Evolutionary conservation across 352 stramenopile species (phyloP).

Genomic region (Phytophthora pseudosyringae): DNA sequence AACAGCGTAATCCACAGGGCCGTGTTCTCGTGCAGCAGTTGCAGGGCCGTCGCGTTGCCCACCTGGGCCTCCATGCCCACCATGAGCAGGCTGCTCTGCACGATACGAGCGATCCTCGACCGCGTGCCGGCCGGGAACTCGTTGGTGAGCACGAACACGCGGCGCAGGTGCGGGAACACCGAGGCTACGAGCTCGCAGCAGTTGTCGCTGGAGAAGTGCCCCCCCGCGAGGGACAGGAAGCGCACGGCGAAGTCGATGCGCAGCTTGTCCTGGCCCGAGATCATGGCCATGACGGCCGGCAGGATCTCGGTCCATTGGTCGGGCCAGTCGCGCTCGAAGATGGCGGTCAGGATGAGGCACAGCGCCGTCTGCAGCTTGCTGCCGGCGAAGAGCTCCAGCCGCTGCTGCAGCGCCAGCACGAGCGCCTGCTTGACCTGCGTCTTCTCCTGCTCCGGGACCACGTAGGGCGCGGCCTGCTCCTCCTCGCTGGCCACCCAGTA

Average conservation of each 20-base stretch:
- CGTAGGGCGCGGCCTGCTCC: slow-evolving; percentile 33
- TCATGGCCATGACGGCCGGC: slow-evolving; percentile 64
- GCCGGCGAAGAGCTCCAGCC: slow-evolving; percentile 59
- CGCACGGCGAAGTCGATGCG: slow-evolving; percentile 76
- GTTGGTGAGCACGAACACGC: slow-evolving; percentile 52
- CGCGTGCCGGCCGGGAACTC: slow-evolving; percentile 62
- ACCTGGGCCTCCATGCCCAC: slow-evolving; percentile 85
- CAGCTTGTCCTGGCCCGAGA: slow-evolving; percentile 56
- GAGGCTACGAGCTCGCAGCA: slow-evolving; percentile 79
- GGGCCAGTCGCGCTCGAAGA: slow-evolving; percentile 87
- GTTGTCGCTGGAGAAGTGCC: slow-evolving; percentile 82
- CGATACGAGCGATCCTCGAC: slow-evolving; percentile 70
- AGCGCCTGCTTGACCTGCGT: slow-evolving; percentile 64
- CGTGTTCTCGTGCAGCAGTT: slow-evolving; percentile 72
- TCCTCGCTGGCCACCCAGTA: slow-evolving; percentile 66
- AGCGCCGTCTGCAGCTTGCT: slow-evolving; percentile 85
- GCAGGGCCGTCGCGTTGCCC: slow-evolving; percentile 60
- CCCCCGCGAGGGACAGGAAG: slow-evolving; percentile 74
- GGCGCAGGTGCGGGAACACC: slow-evolving; percentile 77
- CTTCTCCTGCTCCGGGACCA: slow-evolving; percentile 75
- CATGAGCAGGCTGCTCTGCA: slow-evolving; percentile 82
- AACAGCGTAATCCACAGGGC: slow-evolving; percentile 79
- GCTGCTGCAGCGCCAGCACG: slow-evolving; percentile 62
- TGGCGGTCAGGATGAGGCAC: slow-evolving; percentile 75
- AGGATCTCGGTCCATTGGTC: slow-evolving; percentile 85